Evolutionary conservation across 1,139 yeast species (phyloP).

Genomic region (Scheffersomyces lignicola): DNA sequence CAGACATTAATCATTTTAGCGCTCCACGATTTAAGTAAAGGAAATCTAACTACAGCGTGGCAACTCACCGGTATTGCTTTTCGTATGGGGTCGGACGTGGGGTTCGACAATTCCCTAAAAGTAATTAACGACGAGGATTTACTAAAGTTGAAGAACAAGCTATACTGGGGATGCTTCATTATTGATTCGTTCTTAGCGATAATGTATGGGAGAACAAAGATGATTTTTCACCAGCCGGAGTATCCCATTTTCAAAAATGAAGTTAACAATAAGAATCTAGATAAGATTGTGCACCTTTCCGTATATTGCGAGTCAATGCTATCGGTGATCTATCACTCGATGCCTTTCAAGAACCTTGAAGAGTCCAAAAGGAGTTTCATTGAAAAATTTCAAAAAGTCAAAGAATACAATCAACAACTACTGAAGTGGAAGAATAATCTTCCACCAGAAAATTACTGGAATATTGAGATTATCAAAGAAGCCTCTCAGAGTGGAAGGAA

Average conservation of each 20-base stretch:
- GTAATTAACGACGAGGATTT: conserved; percentile 7
- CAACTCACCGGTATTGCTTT: conserved; percentile 11
- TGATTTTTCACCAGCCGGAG: conserved; percentile 7
- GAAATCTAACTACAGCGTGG: conserved; percentile 12
- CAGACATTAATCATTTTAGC: conserved; percentile 9
- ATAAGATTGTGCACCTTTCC: conserved; percentile 5
- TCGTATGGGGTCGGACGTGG: conserved; percentile 12
- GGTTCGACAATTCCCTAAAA: conserved; percentile 8
- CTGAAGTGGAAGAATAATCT: conserved; percentile 8
- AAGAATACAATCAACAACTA: conserved; percentile 8
- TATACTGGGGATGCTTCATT: conserved; percentile 11
- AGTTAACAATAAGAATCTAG: conserved; percentile 7
- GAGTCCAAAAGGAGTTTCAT: conserved; percentile 9
- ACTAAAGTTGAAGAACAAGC: conserved; percentile 6
- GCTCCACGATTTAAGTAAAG: conserved; percentile 9
- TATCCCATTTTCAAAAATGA: conserved; percentile 5
- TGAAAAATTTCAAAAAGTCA: conserved; percentile 7
- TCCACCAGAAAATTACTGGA: conserved; percentile 8
- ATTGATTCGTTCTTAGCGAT: conserved; percentile 10
- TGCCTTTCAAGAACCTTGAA: conserved; percentile 10
- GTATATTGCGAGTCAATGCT: conserved; percentile 10
- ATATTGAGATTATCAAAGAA: conserved; percentile 5
- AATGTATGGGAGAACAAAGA: conserved; percentile 11
- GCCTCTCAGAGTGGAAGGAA: neutral
- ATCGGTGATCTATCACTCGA: conserved; percentile 8